Evolutionary conservation across 2,329 filamentous ascomycete genomes (phyloP).

Genomic region (Epichloe festucae): DNA sequence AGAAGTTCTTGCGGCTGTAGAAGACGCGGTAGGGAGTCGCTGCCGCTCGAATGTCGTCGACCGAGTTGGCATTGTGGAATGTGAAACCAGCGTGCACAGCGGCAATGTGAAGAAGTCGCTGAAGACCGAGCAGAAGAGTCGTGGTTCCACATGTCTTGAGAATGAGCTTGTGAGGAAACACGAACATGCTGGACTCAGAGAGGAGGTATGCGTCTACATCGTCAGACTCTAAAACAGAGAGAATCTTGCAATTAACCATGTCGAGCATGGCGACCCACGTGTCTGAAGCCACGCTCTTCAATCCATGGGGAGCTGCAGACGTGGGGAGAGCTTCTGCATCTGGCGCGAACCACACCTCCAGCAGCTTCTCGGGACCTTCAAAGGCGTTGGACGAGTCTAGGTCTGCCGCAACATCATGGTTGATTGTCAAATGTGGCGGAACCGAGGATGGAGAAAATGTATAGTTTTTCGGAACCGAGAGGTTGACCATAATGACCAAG

Average conservation of each 20-base stretch:
- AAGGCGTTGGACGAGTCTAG: conserved; percentile 94
- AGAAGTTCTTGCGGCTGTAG: conserved; percentile 97
- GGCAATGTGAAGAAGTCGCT: conserved; percentile 85
- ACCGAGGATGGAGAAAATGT: conserved; percentile 71
- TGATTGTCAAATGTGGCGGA: conserved; percentile 88
- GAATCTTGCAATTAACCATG: conserved; percentile 94
- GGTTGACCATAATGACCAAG: conserved; percentile 54
- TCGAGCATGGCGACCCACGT: conserved; percentile 96
- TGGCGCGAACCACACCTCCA: conserved; percentile 96
- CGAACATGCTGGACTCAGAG: conserved; percentile 99
- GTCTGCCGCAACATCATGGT: conserved; percentile 84
- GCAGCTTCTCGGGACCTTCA: conserved; percentile 93
- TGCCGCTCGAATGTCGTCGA: conserved; percentile 56
- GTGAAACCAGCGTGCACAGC: conserved; percentile 81
- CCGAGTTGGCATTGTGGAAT: conserved; percentile 54
- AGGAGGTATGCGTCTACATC: conserved; percentile 92
- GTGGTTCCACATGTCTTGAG: conserved; percentile 98
- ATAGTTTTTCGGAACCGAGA: conserved; percentile 67
- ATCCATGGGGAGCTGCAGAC: conserved; percentile 56
- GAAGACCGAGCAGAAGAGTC: conserved; percentile 77
- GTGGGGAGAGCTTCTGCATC: conserved; percentile 60
- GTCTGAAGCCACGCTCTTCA: conserved; percentile 75
- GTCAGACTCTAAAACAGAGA: conserved; percentile 86
- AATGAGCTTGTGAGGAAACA: conserved; percentile 98
- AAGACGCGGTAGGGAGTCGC: conserved; percentile 96